Evolutionary conservation across 2,329 filamentous ascomycete species (phyloP).

Genomic region (Pestalotiopsis sp.): DNA sequence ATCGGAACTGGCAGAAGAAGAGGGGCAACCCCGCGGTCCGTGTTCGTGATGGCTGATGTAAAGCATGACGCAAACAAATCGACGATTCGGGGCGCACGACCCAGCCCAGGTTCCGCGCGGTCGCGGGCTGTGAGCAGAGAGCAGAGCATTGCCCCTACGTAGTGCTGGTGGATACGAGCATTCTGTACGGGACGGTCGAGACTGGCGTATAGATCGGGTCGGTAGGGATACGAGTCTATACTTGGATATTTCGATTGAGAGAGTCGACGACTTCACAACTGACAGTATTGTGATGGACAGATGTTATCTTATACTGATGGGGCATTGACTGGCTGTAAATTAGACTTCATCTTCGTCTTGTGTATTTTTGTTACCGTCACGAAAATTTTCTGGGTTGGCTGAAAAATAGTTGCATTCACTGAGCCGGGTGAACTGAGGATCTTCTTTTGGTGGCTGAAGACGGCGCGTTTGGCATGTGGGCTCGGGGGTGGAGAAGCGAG

Average conservation of each 20-base stretch:
- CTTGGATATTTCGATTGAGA: neutral
- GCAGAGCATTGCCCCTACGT: neutral
- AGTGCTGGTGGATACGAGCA: neutral
- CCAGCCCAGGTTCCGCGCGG: neutral
- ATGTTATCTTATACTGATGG: too few species aligned
- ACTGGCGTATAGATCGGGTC: neutral
- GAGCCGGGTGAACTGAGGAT: constrained; percentile 2
- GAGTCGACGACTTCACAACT: too few species aligned
- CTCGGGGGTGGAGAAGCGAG: neutral
- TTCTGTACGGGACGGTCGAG: neutral
- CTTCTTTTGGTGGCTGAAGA: constrained; percentile 5
- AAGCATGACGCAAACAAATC: neutral
- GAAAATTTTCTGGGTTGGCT: neutral
- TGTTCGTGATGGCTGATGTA: neutral
- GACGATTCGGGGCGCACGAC: neutral
- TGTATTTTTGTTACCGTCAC: neutral
- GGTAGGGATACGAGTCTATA: neutral
- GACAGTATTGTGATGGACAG: too few species aligned
- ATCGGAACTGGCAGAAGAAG: too few species aligned
- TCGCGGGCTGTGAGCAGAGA: too few species aligned
- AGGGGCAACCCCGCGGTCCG: neutral
- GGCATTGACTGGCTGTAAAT: too few species aligned
- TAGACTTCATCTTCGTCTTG: neutral
- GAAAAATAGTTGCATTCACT: neutral
- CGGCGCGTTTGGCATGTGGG: constrained; percentile 10